A percentile compares a stretch with the other conserved stretches of the same genome.
Evolutionary conservation across 805 yeast genomes (phyloP).

Genomic region (Cyberlindnera japonica): DNA sequence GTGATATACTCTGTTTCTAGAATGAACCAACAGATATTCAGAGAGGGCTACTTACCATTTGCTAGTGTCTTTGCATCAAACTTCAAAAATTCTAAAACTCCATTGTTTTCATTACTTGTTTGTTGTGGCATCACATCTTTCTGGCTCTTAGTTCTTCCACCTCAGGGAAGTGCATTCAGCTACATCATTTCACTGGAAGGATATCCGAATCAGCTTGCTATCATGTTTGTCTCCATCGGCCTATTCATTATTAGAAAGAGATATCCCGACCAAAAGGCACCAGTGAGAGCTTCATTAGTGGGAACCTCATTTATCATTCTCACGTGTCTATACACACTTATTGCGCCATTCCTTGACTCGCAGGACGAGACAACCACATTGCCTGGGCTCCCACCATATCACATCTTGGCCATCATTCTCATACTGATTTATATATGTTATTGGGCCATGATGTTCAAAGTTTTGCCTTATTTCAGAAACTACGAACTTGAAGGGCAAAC

Average conservation of each 20-base stretch:
- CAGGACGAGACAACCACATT: constrained; percentile 23
- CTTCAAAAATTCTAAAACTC: constrained; percentile 49
- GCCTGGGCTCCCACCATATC: constrained; percentile 31
- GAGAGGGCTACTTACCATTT: constrained; percentile 60
- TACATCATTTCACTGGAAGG: constrained; percentile 44
- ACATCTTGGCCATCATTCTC: constrained; percentile 39
- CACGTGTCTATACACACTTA: constrained; percentile 43
- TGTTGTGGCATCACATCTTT: constrained; percentile 31
- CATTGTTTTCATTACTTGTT: constrained; percentile 44
- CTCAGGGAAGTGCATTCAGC: constrained; percentile 35
- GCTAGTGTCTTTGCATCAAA: constrained; percentile 50
- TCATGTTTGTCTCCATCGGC: constrained; percentile 53
- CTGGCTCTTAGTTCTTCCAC: constrained; percentile 34
- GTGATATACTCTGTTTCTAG: constrained; percentile 57
- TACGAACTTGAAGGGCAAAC: constrained; percentile 44
- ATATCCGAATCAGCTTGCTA: constrained; percentile 44
- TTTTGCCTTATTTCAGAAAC: constrained; percentile 42
- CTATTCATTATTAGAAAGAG: constrained; percentile 49
- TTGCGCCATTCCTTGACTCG: constrained; percentile 41
- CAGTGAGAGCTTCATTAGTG: constrained; percentile 45
- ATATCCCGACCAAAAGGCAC: constrained; percentile 45
- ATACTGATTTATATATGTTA: constrained; percentile 43
- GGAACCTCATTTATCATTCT: constrained; percentile 46
- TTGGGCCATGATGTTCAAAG: constrained; percentile 52
- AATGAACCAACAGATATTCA: constrained; percentile 60